These are phyloP conservation scores for Globisporangium camurandrum DNA, from an alignment of 352 stramenopile genomes.

Conservation along the genomic window DNA sequence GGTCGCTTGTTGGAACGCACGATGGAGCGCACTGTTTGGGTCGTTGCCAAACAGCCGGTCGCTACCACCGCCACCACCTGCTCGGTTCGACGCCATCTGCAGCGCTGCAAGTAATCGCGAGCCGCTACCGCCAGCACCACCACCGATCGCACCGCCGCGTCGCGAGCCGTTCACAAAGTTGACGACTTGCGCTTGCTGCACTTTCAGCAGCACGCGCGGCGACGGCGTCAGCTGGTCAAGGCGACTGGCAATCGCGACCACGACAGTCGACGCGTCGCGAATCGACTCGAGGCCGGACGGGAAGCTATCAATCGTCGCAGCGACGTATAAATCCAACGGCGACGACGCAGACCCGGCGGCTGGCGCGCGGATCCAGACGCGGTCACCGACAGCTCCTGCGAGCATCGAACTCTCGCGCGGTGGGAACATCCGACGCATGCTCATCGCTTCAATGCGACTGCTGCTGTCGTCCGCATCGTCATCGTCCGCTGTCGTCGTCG, in stretches of 20 bases:
- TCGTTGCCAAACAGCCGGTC: slow-evolving; percentile 12
- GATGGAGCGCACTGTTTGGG: slow-evolving; percentile 14
- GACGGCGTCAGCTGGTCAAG: slow-evolving; percentile 9
- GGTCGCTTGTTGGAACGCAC: slow-evolving; percentile 35
- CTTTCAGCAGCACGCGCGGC: slow-evolving; percentile 24
- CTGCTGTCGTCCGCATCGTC: slow-evolving; percentile 4
- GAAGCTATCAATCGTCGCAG: slow-evolving; percentile 58
- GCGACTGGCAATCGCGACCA: slow-evolving; percentile 51
- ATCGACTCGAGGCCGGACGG: slow-evolving; percentile 45
- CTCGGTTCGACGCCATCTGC: slow-evolving; percentile 25
- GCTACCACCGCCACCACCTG: slow-evolving; percentile 6
- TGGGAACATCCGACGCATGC: slow-evolving; percentile 56
- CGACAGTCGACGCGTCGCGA: slow-evolving; percentile 29
- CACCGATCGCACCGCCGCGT: slow-evolving; percentile 17
- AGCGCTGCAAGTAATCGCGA: slow-evolving; percentile 58
- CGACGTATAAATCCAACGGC: slow-evolving; percentile 34
- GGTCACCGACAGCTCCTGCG: slow-evolving; percentile 47
- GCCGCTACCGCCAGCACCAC: slow-evolving; percentile 19
- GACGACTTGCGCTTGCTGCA: slow-evolving; percentile 49
- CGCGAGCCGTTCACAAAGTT: slow-evolving; percentile 38
- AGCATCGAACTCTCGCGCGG: slow-evolving; percentile 47
- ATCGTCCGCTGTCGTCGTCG: slow-evolving; percentile 1
- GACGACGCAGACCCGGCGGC: slow-evolving; percentile 13
- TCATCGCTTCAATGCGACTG: slow-evolving; percentile 56
- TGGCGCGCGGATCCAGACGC: slow-evolving; percentile 57